Percentiles rank a stretch among this genome's conserved stretches.
These are phyloP conservation scores for Paracorniculantispora psalliotae DNA, from an alignment of 2,329 filamentous ascomycete genomes.

Conservation along the genomic window DNA sequence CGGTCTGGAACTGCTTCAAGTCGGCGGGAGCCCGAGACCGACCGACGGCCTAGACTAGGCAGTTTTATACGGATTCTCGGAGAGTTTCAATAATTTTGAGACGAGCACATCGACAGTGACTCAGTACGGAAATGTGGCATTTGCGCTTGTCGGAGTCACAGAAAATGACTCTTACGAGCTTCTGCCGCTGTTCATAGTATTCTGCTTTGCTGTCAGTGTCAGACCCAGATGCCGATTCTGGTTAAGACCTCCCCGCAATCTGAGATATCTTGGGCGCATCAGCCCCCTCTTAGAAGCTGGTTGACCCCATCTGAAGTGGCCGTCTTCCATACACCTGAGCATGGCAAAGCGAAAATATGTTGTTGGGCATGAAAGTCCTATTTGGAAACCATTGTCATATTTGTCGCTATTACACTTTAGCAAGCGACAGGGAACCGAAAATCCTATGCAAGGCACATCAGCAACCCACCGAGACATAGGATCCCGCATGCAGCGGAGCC, in stretches of 20 bases:
- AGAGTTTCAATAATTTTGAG: not conserved
- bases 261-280: not conserved
- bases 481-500: not conserved
- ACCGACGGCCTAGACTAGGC: not conserved
- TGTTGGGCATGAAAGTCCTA: too few species aligned
- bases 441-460: not conserved
- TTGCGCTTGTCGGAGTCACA: too few species aligned
- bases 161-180: too few species aligned
- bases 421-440: not conserved
- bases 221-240: not conserved
- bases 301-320: not conserved
- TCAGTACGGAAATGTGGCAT: too few species aligned
- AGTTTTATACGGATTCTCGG: not conserved
- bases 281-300: not conserved
- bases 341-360: not conserved
- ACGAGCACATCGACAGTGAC: too few species aligned
- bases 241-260: slow-evolving; percentile 4
- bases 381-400: not conserved
- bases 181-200: too few species aligned
- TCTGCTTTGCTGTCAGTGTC: too few species aligned
- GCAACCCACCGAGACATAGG: not conserved
- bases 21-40: not conserved
- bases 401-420: not conserved
- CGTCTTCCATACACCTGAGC: too few species aligned
- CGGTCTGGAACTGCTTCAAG: not conserved